These are phyloP conservation scores for Pythium insidiosum DNA, from an alignment of 352 stramenopile genomes.

Conservation along the genomic window DNA sequence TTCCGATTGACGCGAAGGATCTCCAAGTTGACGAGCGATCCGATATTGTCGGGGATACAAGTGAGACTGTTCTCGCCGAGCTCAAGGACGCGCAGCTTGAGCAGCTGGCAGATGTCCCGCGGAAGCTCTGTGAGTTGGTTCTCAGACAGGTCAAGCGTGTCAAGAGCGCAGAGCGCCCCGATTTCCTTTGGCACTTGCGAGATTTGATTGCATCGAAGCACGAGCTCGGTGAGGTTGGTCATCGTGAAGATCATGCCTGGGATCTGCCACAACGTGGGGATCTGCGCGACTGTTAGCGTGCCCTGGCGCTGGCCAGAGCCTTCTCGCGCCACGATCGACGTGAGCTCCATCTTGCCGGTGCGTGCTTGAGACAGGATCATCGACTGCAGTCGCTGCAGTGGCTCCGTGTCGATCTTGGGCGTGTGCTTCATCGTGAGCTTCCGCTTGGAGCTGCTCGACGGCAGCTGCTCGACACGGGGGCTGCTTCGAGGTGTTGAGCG, in stretches of 20 bases:
- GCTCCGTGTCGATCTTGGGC: slow-evolving; percentile 16
- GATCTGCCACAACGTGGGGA: slow-evolving; percentile 38
- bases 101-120: slow-evolving; percentile 31
- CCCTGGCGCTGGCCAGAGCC: slow-evolving; percentile 23
- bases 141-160: slow-evolving; percentile 44
- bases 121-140: slow-evolving; percentile 57
- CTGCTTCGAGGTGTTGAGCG: too few relatives aligned
- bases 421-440: slow-evolving; percentile 22
- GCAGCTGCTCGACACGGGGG: neutral
- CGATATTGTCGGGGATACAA: slow-evolving; percentile 35
- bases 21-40: slow-evolving; percentile 40
- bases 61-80: slow-evolving; percentile 50
- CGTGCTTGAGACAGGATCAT: slow-evolving; percentile 48
- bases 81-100: slow-evolving; percentile 36
- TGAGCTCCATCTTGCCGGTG: slow-evolving; percentile 48
- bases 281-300: slow-evolving; percentile 40
- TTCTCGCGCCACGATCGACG: slow-evolving; percentile 37
- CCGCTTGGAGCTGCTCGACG: slow-evolving; percentile 1
- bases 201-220: slow-evolving; percentile 63
- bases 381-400: slow-evolving; percentile 20
- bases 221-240: slow-evolving; percentile 47
- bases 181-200: slow-evolving; percentile 46
- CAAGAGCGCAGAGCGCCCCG: slow-evolving; percentile 27
- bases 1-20: slow-evolving; percentile 49
- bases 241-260: slow-evolving; percentile 54